These are phyloP conservation scores for Irpex rosettiformis DNA, from an alignment of 1,284 basidiomycete genomes.

Conservation along the genomic window DNA sequence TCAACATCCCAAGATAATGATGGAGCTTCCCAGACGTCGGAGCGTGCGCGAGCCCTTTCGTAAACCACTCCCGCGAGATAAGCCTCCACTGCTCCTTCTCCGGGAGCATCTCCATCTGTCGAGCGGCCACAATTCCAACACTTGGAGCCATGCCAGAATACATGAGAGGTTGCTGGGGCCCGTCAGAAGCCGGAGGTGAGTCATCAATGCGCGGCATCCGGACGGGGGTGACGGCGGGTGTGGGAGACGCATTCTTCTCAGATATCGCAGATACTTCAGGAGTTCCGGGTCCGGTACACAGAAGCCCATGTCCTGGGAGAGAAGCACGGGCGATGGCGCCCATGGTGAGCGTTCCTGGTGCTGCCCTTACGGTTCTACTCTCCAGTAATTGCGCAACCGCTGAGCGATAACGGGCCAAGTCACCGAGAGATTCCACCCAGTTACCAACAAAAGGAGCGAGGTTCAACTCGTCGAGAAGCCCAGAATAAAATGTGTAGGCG, in stretches of 20 bases:
- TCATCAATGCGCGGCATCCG: conserved; percentile 52
- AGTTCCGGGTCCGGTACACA: conserved; percentile 18
- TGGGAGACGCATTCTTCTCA: conserved; percentile 34
- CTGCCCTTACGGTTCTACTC: conserved; percentile 32
- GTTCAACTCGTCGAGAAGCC: conserved; percentile 80
- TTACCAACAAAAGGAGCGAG: conserved; percentile 72
- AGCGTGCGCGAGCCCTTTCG: conserved; percentile 79
- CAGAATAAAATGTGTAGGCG: conserved; percentile 92
- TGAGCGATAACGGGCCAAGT: conserved; percentile 94
- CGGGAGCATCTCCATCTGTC: conserved; percentile 81
- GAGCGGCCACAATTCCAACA: conserved; percentile 86
- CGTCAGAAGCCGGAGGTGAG: conserved; percentile 38
- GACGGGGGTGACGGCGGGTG: conserved; percentile 26
- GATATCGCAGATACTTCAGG: conserved; percentile 35
- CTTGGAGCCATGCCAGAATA: conserved; percentile 42
- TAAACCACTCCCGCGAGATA: conserved; percentile 93
- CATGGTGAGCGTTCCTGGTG: conserved; percentile 38
- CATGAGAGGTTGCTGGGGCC: conserved; percentile 17
- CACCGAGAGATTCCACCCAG: conserved; percentile 96
- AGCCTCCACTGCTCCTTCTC: conserved; percentile 92
- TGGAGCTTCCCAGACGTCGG: conserved; percentile 92
- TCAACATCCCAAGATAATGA: conserved; percentile 90
- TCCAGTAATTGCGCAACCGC: conserved; percentile 76
- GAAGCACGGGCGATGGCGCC: conserved; percentile 28
- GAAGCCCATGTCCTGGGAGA: conserved; percentile 20